Base-by-base conservation (phyloP, 441 rosid genomes). In the Populus hybrid region DNA sequence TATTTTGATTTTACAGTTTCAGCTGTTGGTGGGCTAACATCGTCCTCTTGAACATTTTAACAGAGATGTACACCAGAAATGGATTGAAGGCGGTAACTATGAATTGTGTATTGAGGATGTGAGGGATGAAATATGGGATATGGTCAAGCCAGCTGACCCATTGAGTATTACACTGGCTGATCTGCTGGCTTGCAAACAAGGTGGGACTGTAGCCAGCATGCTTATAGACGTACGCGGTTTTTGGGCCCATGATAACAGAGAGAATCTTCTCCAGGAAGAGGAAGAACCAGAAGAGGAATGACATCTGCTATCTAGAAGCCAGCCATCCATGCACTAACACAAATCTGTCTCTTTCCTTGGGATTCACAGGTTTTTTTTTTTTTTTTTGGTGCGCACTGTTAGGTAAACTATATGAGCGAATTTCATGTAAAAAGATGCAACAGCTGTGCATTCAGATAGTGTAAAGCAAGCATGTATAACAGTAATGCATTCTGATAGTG, bases 211-310 rank as follows among this genome's bases (percentile, higher is more conserved):
- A 1, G 98, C 99, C 68, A 92, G 99, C 87, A 94, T 94, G 99
- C 89, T 96, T 7, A 91, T 94, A 1, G 99, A 96, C 35, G 98
- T 96, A 66, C 97, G 99, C 2, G 98, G 98, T 69, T 96, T 94
- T 80, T 96, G 99, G 99, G 99, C 99, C n/a, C 99, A 94, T 32
- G 99, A 96, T 83, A 96, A 94, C 78, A 84, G 98, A 81, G 99
- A 96, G 82, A 96, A 96, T 80, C 98, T 96, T 76, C 98, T 96
- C 64, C 99, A 96, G 79, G 99, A 96, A 85, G 98, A 96, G 79
- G 98, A 94, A 83, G 99, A 96, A 78, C 99, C 99, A 0, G 98
- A 91, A 74, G 97, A 96, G 84, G 99, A 96, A 83, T 86, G 82
- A 75, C 73, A 75, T n/a, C 30, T 71, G 67, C 26, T 12, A 50